Evolutionary conservation across 164 flowering plant species (phyloP).

Genomic region (Vitis cinerea): DNA sequence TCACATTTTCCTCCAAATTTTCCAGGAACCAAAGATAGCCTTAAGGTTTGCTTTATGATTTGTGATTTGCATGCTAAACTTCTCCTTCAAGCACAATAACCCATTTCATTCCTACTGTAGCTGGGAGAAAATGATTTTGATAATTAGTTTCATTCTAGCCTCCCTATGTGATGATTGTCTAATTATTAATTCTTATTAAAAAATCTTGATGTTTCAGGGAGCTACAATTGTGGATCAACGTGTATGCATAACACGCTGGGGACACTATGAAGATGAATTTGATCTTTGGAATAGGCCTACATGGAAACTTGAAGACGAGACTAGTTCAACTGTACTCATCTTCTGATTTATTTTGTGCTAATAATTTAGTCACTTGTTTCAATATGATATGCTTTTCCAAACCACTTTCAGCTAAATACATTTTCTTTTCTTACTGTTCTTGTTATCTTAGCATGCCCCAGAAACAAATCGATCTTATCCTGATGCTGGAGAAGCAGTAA

Average conservation of each 20-base stretch:
- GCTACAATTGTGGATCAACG: conserved; percentile 64
- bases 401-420: background rate
- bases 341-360: conserved; percentile 2
- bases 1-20: too few relatives aligned
- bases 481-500: conserved; percentile 61
- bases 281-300: conserved; percentile 53
- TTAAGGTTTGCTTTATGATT: too few relatives aligned
- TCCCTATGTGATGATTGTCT: too few relatives aligned
- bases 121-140: too few relatives aligned
- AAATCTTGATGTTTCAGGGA: conserved; percentile 41
- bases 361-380: background rate
- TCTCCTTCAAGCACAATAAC: too few relatives aligned
- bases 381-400: background rate
- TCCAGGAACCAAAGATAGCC: too few relatives aligned
- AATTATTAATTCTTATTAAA: too few relatives aligned
- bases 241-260: conserved; percentile 66
- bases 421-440: background rate
- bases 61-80: too few relatives aligned
- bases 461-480: conserved; percentile 30
- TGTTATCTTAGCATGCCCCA: conserved; percentile 14
- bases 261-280: conserved; percentile 45
- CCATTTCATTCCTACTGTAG: too few relatives aligned
- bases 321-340: conserved; percentile 34
- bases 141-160: too few relatives aligned
- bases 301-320: conserved; percentile 46